These are phyloP conservation scores for Phytophthora boehmeriae DNA, from an alignment of 352 stramenopile species.

Conservation along the genomic window DNA sequence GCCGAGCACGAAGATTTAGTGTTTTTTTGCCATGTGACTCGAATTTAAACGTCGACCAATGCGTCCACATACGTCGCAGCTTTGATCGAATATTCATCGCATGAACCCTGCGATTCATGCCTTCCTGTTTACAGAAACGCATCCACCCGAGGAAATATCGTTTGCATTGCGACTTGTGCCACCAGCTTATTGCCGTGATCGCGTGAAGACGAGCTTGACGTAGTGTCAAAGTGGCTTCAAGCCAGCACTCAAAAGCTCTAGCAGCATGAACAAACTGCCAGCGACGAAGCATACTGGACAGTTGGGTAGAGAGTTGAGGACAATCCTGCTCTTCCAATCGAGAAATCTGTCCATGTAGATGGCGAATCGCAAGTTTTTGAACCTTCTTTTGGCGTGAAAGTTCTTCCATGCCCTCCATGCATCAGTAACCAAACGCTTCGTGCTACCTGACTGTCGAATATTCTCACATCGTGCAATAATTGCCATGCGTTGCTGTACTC, in stretches of 20 bases:
- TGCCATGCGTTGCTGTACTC: constrained; percentile 26
- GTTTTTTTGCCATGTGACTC: constrained; percentile 2
- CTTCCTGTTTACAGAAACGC: constrained; percentile 10
- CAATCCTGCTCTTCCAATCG: constrained; percentile 6
- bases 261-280: constrained; percentile 27
- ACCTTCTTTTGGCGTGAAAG: constrained; percentile 27
- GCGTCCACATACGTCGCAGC: constrained; percentile 16
- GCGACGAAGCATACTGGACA: constrained; percentile 24
- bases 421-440: constrained; percentile 15
- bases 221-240: background rate
- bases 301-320: background rate
- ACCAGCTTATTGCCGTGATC: constrained; percentile 37
- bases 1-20: background rate
- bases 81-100: constrained; percentile 8
- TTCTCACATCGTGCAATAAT: constrained; percentile 32
- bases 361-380: constrained; percentile 10
- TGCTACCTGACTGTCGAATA: constrained; percentile 17
- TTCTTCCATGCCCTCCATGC: constrained; percentile 30
- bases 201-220: constrained; percentile 19
- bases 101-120: constrained; percentile 11
- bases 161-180: constrained; percentile 21
- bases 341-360: constrained; percentile 15
- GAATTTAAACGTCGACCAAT: constrained; percentile 19
- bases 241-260: constrained; percentile 27
- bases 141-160: constrained; percentile 32